Evolutionary conservation across 2,329 filamentous ascomycete species (phyloP), one percentile per base, ranked within the genome.

Genomic region (Gliomastix tumulicola): DNA sequence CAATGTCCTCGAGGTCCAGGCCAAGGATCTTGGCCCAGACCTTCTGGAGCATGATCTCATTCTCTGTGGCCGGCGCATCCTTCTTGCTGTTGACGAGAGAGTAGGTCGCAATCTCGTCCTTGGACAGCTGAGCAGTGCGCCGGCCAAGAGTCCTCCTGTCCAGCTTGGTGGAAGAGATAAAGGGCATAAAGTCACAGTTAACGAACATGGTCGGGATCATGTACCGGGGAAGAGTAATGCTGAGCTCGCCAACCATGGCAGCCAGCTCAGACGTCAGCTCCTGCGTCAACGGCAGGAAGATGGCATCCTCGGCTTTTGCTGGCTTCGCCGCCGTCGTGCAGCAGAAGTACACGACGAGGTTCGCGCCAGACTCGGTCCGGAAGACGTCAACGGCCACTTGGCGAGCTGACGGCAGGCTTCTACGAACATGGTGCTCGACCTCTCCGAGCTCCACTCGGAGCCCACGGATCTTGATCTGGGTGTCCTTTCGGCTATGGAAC

Each of bases 11-110:
- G 34, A 68, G 57, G 1, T 54, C 44, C 2, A 71, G 49, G 2
- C 47, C 51, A 19, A 76, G 52, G 3, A 74, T 62, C 4, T 58
- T 57, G 21, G 63, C 59, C 72, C 74, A 79, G 11, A 71, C 53
- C 7, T 53, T 48, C 11, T 62, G 63, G 6, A 78, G 55, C 7
- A 54, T 57, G 34, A 57, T 56, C 45, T 72, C 30, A 11, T 30
- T 21, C 17, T 35, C 20, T 16, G 34, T 31, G 16, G 34, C 13
- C 7, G 36, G 32, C 6, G 36, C 30, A 13, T 10, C 12, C 22
- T 41, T 41, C 9, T 20, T 11, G 17, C n/a, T 18, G 13, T 32
- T 30, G 7, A 13, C n/a, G 3, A 37, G 38, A 13, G 30, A 6
- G n/a, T 33, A 39, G 5, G 12, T 13, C 7, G 15, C 20, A 9